Evolutionary conservation across 495 filamentous ascomycete species (phyloP), one percentile per base, ranked within the genome.

Genomic region (Neurospora sp.): DNA sequence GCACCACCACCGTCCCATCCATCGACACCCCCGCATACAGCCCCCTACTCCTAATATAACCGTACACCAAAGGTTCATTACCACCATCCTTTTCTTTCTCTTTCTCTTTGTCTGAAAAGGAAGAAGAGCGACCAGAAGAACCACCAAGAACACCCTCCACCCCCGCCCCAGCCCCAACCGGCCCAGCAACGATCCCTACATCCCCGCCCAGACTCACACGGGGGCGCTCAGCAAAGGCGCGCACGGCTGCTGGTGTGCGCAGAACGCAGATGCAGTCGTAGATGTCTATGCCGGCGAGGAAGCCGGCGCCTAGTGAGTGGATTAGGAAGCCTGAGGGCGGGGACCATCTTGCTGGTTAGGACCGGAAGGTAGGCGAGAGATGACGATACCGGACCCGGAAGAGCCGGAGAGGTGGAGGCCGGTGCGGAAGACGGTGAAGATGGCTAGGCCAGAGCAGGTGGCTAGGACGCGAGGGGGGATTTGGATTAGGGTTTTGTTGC

Each of bases 241-340:
- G 87, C n/a, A 94, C 79, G 0, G 92, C 91, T 70, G 91, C 84
- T 8, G 84, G 82, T 0, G 88, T 91, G 81, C 94, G 94, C 76
- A 94, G 91, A 6, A 96, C 90, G 12, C 93, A 86, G 38, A 96
- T 91, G 73, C 91, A 93, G 76, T 96, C 93, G 82, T 94, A 94
- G 72, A 94, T 92, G 76, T 94, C 92, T 9, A 94, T 88, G 1
- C 93, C 93, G 3, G 91, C 90, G 71, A 94, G 85, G 78, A 96
- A 91, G 0, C 92, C 92, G 14, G 92, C 84, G 2, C 91, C 91
- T 0, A 91, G 87, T 0, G 92, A 92, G 78, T 94, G 91, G 31
- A 95, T 83, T 74, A 93, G 80, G 74, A 95, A 92, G n/a, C 91
- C 91, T 0, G 90, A 92, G 0, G 93, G 92, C 3, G 91, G 90